Percentiles rank a stretch among this genome's conserved stretches.
Conservation (phyloP, 768 basidiomycete species). For the Lactarius trivialis region DNA sequence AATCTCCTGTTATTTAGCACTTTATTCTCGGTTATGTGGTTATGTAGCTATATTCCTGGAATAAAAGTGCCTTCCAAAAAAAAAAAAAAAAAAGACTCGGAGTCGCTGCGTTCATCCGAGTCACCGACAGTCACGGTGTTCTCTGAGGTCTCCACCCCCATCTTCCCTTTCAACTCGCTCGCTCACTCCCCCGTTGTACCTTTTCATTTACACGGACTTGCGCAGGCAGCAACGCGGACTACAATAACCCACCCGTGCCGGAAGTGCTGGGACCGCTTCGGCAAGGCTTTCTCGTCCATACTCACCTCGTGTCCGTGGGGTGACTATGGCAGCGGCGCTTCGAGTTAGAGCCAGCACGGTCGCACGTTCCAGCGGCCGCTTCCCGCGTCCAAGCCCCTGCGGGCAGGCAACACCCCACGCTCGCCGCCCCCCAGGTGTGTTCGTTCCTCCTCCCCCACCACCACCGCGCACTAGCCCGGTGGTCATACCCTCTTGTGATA, state of each 20-base stretch:
- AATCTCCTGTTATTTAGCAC: no score
- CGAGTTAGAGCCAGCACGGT: not conserved
- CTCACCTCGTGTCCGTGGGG: conserved; percentile 47
- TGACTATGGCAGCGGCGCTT: not conserved
- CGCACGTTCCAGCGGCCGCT: conserved; percentile 24
- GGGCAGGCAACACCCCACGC: not conserved
- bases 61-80: no score
- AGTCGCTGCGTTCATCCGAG: no score
- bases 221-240: conserved; percentile 68
- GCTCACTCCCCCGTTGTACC: no score
- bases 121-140: no score
- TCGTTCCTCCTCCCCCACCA: not conserved
- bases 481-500: conserved; percentile 34
- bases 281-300: conserved; percentile 53
- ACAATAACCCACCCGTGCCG: conserved; percentile 64
- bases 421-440: not conserved
- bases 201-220: not conserved
- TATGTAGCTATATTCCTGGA: no score
- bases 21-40: no score
- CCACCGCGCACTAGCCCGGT: not conserved
- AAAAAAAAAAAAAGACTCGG: no score
- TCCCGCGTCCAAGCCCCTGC: conserved; percentile 16
- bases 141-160: no score
- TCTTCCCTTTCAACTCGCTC: no score
- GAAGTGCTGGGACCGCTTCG: conserved; percentile 70